A percentile compares a stretch with the other conserved stretches of the same genome.
These are phyloP conservation scores for Rugonectria rugulosa DNA, from an alignment of 2,329 filamentous ascomycete genomes.

Conservation along the genomic window DNA sequence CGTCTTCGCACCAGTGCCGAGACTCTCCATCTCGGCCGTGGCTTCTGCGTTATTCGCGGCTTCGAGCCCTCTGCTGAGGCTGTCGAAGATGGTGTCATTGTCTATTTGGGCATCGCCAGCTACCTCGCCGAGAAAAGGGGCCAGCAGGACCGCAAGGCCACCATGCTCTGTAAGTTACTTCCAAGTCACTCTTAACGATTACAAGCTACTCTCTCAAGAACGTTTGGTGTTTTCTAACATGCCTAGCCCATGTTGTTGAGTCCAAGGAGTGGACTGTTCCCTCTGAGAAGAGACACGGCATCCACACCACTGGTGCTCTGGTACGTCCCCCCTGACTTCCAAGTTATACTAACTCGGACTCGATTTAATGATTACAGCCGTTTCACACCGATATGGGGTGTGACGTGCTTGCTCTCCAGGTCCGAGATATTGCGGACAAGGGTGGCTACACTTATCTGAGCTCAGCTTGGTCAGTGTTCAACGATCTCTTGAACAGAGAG, in stretches of 20 bases:
- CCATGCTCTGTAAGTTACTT: slow-evolving; percentile 52
- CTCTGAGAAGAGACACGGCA: slow-evolving; percentile 54
- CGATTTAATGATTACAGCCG: slow-evolving; percentile 43
- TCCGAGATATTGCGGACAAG: slow-evolving; percentile 51
- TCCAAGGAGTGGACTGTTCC: slow-evolving; percentile 55
- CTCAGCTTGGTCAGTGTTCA: slow-evolving; percentile 53
- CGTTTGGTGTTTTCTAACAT: slow-evolving; percentile 22
- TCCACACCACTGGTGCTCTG: slow-evolving; percentile 56
- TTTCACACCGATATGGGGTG: slow-evolving; percentile 63
- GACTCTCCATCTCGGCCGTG: slow-evolving; percentile 51
- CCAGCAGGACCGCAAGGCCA: slow-evolving; percentile 56
- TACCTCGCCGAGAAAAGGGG: slow-evolving; percentile 64
- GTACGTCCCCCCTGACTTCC: slow-evolving; percentile 44
- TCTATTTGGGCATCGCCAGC: slow-evolving; percentile 64
- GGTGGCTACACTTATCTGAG: slow-evolving; percentile 56
- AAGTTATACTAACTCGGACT: neutral
- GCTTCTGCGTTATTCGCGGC: slow-evolving; percentile 64
- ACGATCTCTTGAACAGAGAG: slow-evolving; percentile 48
- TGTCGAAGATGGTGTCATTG: slow-evolving; percentile 60
- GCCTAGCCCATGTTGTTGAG: slow-evolving; percentile 56
- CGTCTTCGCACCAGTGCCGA: slow-evolving; percentile 45
- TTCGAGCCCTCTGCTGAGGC: slow-evolving; percentile 56
- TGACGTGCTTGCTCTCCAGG: slow-evolving; percentile 57
- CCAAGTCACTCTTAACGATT: neutral
- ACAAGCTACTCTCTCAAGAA: neutral